Evolutionary conservation across 352 stramenopile genomes (phyloP).

Genomic region (Phytophthora pisi): DNA sequence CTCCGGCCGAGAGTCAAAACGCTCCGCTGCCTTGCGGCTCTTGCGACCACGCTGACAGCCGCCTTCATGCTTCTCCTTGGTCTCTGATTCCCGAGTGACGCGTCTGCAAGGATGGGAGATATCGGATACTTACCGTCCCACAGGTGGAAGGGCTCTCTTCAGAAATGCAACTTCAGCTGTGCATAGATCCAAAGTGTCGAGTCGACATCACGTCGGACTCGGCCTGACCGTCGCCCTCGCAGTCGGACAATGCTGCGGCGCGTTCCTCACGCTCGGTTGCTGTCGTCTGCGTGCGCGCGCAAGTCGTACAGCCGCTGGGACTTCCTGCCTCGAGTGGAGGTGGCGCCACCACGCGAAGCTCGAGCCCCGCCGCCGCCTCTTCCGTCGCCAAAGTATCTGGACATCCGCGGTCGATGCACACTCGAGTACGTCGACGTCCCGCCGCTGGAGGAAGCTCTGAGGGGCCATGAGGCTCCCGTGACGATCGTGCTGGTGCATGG

Average conservation of each 20-base stretch:
- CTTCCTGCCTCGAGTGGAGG: constrained; percentile 28
- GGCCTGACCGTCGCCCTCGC: background rate
- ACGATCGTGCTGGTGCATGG: constrained; percentile 66
- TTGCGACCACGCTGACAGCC: background rate
- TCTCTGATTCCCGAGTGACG: constrained; percentile 19
- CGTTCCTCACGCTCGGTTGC: constrained; percentile 7
- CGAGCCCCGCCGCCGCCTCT: constrained; percentile 31
- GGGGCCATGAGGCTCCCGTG: constrained; percentile 10
- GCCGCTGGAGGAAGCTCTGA: constrained; percentile 2
- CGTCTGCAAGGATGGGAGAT: constrained; percentile 3
- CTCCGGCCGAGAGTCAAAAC: constrained; percentile 1
- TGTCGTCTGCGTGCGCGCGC: constrained; percentile 13
- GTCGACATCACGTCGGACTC: constrained; percentile 24
- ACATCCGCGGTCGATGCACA: constrained; percentile 35
- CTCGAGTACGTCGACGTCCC: constrained; percentile 46
- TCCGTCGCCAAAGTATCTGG: constrained; percentile 33
- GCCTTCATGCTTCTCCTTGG: constrained; percentile 26
- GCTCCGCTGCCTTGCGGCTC: constrained; percentile 3
- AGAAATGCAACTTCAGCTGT: constrained; percentile 2
- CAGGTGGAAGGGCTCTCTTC: constrained; percentile 7
- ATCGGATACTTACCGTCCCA: background rate
- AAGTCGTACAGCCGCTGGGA: constrained; percentile 21
- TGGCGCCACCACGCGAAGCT: constrained; percentile 10
- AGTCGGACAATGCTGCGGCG: constrained; percentile 5
- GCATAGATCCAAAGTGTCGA: constrained; percentile 27